A percentile compares a stretch with the other conserved stretches of the same genome.
Evolutionary conservation across 2,329 filamentous ascomycete species (phyloP).

Genomic region (Trichocomaceae sp.): DNA sequence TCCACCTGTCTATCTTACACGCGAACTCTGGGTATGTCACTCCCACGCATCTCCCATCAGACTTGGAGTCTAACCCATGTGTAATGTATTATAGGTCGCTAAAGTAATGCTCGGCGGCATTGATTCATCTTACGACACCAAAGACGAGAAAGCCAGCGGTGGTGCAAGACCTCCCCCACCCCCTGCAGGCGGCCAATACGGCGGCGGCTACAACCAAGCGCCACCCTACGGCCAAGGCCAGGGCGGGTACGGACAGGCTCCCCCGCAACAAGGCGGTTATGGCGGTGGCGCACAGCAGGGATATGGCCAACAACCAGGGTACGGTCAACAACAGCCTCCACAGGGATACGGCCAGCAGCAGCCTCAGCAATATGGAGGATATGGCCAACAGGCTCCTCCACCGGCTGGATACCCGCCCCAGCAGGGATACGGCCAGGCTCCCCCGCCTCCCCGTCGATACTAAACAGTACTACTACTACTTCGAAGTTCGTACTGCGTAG

Average conservation of each 20-base stretch:
- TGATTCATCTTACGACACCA: slow-evolving; percentile 58
- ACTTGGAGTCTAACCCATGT: slow-evolving; percentile 16
- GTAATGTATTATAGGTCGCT: slow-evolving; percentile 39
- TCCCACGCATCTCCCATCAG: neutral
- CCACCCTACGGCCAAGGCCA: slow-evolving; percentile 6
- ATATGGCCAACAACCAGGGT: neutral
- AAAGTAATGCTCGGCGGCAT: slow-evolving; percentile 63
- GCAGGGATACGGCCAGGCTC: neutral
- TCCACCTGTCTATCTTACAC: slow-evolving; percentile 57
- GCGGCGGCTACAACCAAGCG: slow-evolving; percentile 20
- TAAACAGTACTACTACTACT: too few species aligned
- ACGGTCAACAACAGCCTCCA: slow-evolving; percentile 5
- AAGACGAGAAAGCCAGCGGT: slow-evolving; percentile 53
- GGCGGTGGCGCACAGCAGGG: neutral
- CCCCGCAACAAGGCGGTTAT: neutral
- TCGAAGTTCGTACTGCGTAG: too few species aligned
- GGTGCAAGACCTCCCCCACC: slow-evolving; percentile 25
- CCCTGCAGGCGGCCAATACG: slow-evolving; percentile 27
- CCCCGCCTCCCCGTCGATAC: slow-evolving; percentile 3
- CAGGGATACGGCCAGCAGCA: slow-evolving; percentile 8
- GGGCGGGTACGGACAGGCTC: slow-evolving; percentile 7
- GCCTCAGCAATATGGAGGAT: slow-evolving; percentile 20
- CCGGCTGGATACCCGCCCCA: neutral
- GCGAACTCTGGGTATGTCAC: slow-evolving; percentile 52
- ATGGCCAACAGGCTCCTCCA: slow-evolving; percentile 2